phyloP scores from a whole-genome alignment of 306 rosid species.

The Begonia peltatifolia region DNA sequence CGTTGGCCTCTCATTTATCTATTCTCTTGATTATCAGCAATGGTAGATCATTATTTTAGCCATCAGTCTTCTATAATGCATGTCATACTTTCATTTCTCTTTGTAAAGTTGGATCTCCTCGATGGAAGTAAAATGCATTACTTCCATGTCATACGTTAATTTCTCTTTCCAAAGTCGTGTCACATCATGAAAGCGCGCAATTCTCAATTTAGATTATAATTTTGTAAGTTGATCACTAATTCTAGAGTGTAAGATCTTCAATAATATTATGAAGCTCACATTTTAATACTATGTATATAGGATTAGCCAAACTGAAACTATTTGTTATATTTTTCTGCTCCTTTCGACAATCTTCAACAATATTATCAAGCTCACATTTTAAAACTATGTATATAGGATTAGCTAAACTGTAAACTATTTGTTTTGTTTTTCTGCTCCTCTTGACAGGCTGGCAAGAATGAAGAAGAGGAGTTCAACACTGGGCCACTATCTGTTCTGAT shows the following conservation, averaged over 20 bases:
- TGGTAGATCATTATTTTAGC: not conserved
- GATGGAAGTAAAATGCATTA: not conserved
- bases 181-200: not conserved
- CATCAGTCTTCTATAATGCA: not conserved
- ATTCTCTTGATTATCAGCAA: not conserved
- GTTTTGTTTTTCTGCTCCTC: not conserved
- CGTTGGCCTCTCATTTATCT: not conserved
- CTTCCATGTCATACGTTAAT: not conserved
- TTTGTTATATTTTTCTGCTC: not conserved
- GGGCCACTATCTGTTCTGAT: constrained; percentile 85
- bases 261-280: not conserved
- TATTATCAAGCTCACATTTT: not conserved
- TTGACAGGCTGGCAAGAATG: constrained; percentile 36
- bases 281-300: not conserved
- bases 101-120: not conserved
- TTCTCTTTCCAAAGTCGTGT: not conserved
- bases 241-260: too few species aligned
- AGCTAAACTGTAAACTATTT: not conserved
- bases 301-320: not conserved
- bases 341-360: constrained; percentile 3
- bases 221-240: not conserved
- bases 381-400: not conserved
- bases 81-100: not conserved
- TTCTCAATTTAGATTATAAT: not conserved
- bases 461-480: constrained; percentile 86